Evolutionary conservation across 495 filamentous ascomycete genomes (phyloP), one percentile per base, ranked within the genome.

Genomic region (Podospora pseudopauciseta): DNA sequence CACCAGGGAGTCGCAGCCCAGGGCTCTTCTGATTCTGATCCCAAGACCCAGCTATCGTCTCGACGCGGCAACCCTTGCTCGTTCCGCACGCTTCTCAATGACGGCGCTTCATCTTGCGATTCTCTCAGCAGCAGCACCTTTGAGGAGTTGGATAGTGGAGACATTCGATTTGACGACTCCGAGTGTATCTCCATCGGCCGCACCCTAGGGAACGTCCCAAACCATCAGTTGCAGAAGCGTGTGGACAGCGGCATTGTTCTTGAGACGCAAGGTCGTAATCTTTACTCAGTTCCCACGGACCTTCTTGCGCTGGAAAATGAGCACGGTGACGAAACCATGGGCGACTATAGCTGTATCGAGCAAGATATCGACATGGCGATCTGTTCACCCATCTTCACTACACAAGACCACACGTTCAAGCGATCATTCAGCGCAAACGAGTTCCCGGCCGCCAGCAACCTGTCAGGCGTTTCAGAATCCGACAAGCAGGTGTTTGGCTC

Each of bases 101-200:
- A 71, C 13, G 26, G 59, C 28, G 72, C 67, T 39, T 9, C 60
- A 15, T 61, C 53, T 6, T 16, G 32, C 57, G 59, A 66, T 6
- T 13, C 68, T 9, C n/a, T 6, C 11, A 28, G 63, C 13, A 61
- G 66, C 23, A 55, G 28, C 60, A 39, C 18, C 32, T 65, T 32
- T 11, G 7, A 65, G 60, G 62, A 32, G 11, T 13, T 20, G 54
- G 63, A 61, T 16, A 9, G 6, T 57, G n/a, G 66, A 16, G 66
- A 60, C 20, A 62, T 74, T 26, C 39, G 26, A 15, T 71, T 73
- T 7, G 69, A 73, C 67, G 72, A 73, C 27, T 53, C 39, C 2
- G 64, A 69, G 44, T 75, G 73, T 57, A 57, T 75, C 34, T 67
- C 66, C 9, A 58, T 75, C 49, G 65, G 64, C 34, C 68, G 73